Base-by-base conservation (phyloP, 2,329 filamentous ascomycete species). In the Dothiorella sarmentorum region DNA sequence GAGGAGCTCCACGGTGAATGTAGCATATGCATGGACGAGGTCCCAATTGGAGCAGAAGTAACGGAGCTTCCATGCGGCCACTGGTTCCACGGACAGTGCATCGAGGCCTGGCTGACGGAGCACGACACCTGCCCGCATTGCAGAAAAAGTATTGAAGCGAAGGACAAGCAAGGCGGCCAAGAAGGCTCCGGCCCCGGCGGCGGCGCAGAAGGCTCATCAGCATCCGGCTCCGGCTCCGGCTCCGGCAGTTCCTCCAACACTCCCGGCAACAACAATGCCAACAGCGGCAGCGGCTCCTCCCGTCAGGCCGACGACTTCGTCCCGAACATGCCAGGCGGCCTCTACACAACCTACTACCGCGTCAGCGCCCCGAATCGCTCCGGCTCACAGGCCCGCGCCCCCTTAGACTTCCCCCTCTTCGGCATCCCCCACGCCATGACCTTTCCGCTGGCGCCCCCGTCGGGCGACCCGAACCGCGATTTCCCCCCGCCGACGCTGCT, bases 51-150 rank as follows among this genome's bases (percentile, higher is more conserved):
- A 10, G 85, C 89, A 27, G 85, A 89, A 69, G 90, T 93, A 4
- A 83, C 89, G 0, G 82, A 87, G 44, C 75, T 99, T 52, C 91
- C 91, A 0, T 99, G 94, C 75, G 88, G 85, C 60, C 94, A 99
- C 69, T 96, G 91, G 90, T 97, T 96, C 71, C 93, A 97, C 68
- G 86, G 87, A 60, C 78, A 83, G 24, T 97, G 93, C 67, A 89
- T 94, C 31, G 81, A 85, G 22, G 80, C 89, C 51, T 97, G 93
- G 93, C 76, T 97, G 53, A 84, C 83, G 66, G 89, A 96, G 73
- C 92, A 97, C 73, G 91, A 97, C 67, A 96, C 92, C 0, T 97
- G 93, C 67, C 93, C 93, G 1, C 87, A 91, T 56, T 93, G 89
- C 68, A 82, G 89, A 37, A 82, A 78, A 62, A 74, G 78, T 11